phyloP scores from a whole-genome alignment of 2,329 filamentous ascomycete species.

The Aspergillus viridinutans region DNA sequence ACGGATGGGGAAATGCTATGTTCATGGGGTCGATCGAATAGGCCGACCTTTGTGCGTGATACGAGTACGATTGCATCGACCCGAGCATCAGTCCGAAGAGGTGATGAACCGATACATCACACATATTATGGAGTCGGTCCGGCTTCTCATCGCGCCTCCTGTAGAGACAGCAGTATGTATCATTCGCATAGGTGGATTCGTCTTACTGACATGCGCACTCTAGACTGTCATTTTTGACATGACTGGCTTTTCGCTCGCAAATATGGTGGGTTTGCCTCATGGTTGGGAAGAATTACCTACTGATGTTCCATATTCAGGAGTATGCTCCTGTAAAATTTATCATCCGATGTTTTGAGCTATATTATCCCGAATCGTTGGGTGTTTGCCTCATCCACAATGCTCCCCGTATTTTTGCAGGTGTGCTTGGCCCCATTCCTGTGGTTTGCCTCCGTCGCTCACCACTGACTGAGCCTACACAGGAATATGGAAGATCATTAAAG shows the following conservation, averaged over 20 bases:
- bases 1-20: conserved; percentile 80
- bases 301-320: conserved; percentile 50
- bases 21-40: conserved; percentile 76
- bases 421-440: conserved; percentile 15
- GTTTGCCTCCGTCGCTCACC: not conserved
- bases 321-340: conserved; percentile 95
- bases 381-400: conserved; percentile 87
- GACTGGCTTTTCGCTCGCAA: conserved; percentile 84
- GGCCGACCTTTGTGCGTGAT: conserved; percentile 81
- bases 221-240: conserved; percentile 91
- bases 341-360: conserved; percentile 96
- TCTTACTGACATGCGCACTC: not conserved
- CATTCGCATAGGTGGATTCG: not conserved
- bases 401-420: conserved; percentile 85
- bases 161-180: conserved; percentile 78
- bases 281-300: too few species aligned
- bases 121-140: conserved; percentile 82
- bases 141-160: conserved; percentile 69
- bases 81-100: conserved; percentile 75
- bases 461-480: conserved; percentile 43
- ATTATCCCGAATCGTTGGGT: conserved; percentile 92
- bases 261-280: conserved; percentile 61
- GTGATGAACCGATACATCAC: conserved; percentile 83
- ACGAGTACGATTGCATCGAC: conserved; percentile 71
- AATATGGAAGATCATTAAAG: conserved; percentile 88